These are phyloP conservation scores for Sclerotinia nivalis DNA, from an alignment of 2,329 filamentous ascomycete genomes.

Conservation along the genomic window DNA sequence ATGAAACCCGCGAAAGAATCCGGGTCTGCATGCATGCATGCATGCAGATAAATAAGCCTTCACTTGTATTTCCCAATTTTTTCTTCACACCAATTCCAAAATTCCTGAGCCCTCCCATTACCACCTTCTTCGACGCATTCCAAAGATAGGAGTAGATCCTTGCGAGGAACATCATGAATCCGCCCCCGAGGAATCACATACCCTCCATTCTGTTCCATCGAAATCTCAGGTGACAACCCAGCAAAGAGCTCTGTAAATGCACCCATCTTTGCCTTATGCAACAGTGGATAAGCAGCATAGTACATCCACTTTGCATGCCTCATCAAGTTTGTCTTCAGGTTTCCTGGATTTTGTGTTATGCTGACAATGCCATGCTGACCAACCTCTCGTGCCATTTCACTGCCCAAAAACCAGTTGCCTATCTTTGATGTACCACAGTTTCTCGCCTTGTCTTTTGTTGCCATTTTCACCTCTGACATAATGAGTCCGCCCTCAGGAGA, in stretches of 20 bases:
- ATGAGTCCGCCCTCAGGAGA: conserved; percentile 12
- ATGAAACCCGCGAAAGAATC: too few species aligned
- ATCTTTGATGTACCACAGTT: conserved; percentile 30
- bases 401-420: conserved; percentile 31
- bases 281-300: neutral
- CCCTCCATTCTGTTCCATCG: conserved; percentile 21
- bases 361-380: conserved; percentile 26
- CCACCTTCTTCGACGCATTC: conserved; percentile 31
- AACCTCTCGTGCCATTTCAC: conserved; percentile 22
- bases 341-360: conserved; percentile 32
- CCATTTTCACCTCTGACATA: conserved; percentile 9
- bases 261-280: conserved; percentile 19
- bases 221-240: conserved; percentile 18
- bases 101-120: conserved; percentile 30
- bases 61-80: conserved; percentile 20
- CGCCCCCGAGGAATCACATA: conserved; percentile 39
- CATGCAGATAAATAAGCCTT: neutral
- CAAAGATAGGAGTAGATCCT: conserved; percentile 30
- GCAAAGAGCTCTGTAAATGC: conserved; percentile 27
- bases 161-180: conserved; percentile 43
- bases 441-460: conserved; percentile 8
- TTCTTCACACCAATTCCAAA: conserved; percentile 35
- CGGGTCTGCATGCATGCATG: neutral
- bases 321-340: conserved; percentile 26
- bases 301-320: conserved; percentile 5